Percentiles rank a stretch among this genome's conserved stretches.
phyloP scores from a whole-genome alignment of 192 early-diverging fungal species.

The Radiomyces spectabilis region DNA sequence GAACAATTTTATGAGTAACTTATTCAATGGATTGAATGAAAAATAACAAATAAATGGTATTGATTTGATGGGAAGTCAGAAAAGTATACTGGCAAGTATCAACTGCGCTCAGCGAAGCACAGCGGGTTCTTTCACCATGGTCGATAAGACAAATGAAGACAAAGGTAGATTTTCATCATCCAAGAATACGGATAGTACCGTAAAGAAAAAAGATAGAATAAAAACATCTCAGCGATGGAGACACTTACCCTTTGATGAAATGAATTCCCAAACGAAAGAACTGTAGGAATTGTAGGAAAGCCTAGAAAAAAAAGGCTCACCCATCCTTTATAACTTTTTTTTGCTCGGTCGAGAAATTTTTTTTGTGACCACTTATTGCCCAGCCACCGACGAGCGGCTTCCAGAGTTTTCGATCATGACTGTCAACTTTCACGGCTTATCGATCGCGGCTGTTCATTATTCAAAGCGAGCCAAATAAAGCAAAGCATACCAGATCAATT shows the following conservation, averaged over 20 bases:
- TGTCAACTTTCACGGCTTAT: too few relatives aligned
- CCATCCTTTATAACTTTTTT: too few relatives aligned
- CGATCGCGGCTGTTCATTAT: too few relatives aligned
- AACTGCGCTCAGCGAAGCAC: conserved; percentile 34
- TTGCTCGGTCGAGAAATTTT: background rate
- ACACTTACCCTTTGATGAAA: too few relatives aligned
- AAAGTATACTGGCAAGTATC: conserved; percentile 36
- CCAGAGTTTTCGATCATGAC: too few relatives aligned
- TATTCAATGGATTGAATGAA: background rate
- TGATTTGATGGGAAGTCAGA: conserved; percentile 21
- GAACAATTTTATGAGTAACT: background rate
- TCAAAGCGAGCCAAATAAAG: background rate
- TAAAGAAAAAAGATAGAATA: too few relatives aligned
- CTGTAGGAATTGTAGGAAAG: too few relatives aligned
- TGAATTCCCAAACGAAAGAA: too few relatives aligned
- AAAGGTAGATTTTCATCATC: conserved; percentile 1
- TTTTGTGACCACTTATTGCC: background rate
- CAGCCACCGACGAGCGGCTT: background rate
- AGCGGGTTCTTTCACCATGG: conserved; percentile 33
- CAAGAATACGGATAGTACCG: too few relatives aligned
- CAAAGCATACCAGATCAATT: background rate
- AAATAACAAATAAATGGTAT: background rate
- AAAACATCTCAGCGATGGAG: too few relatives aligned
- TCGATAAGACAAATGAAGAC: conserved; percentile 33
- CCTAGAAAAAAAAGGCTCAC: too few relatives aligned